Base-by-base conservation (phyloP, 2,329 filamentous ascomycete species). In the Hypoxylon sp. region DNA sequence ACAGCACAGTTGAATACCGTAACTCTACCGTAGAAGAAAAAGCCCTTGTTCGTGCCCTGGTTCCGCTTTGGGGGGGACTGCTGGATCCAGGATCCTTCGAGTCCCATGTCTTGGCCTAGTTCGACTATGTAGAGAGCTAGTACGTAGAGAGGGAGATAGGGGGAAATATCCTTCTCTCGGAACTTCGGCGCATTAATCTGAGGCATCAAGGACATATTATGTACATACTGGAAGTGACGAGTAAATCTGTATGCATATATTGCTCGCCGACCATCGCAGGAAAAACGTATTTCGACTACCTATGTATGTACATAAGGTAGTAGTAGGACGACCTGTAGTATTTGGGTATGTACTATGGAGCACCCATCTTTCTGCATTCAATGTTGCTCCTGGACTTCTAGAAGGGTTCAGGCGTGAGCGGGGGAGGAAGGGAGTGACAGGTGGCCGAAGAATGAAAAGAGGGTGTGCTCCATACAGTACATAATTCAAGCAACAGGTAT, bases 11-110 rank as follows among this genome's bases (percentile, higher is more conserved):
- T 43, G 56, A 23, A 30, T 14, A 28, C 30, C 6, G 46, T 30
- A 38, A 32, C 17, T 50, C 14, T 36, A 48, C 45, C 7, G 23
- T 32, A 45, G 56, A 68, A 57, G 60, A 60, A 52, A 62, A 30
- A 41, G 56, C 36, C 32, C 46, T 68, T 65, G 58, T 65, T 65
- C 30, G 53, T 63, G 52, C 62, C 65, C 55, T 63, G 62, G 65
- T 63, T 70, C 68, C 60, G 61, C 58, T 60, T 66, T 68, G 28
- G 61, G 61, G 68, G 65, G 58, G 63, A 49, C 50, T 70, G 55
- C 61, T 68, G 64, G 65, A 65, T 65, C 66, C 62, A 61, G 61
- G 65, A 68, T 67, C 60, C 64, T 68, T 65, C 65, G 56, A 65
- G 64, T 67, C 55, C 57, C 63, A 65, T 65, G 62, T 68, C 68